Percentiles rank a stretch among this genome's conserved stretches.
Evolutionary conservation across 495 filamentous ascomycete genomes (phyloP).

Genomic region (Beverwykella pulmonaria): DNA sequence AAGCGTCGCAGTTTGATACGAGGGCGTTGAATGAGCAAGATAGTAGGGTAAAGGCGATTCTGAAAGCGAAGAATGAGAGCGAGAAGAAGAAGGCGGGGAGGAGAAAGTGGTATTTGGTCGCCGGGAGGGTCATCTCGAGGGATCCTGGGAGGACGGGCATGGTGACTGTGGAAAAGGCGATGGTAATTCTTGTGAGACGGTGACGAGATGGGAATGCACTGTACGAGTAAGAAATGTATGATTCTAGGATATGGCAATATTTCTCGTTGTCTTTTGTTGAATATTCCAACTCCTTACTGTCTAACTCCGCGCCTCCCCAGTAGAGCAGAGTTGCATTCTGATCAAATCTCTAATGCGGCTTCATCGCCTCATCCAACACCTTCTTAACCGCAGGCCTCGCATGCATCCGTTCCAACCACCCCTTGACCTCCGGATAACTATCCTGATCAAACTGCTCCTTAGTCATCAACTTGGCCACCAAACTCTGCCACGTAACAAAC

Average conservation of each 20-base stretch:
- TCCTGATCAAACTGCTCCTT: constrained; percentile 30
- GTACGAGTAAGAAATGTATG: no score
- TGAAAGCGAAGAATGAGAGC: constrained; percentile 17
- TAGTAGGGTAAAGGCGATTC: constrained; percentile 14
- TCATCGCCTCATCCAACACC: constrained; percentile 4
- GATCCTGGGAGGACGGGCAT: constrained; percentile 28
- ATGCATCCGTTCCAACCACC: constrained; percentile 42
- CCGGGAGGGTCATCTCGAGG: constrained; percentile 5
- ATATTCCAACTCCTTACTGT: no score
- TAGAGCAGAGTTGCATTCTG: no score
- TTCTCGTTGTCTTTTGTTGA: no score
- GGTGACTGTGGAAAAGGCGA: constrained; percentile 23
- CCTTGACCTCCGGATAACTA: constrained; percentile 39
- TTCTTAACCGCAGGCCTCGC: constrained; percentile 32
- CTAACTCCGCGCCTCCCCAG: not conserved
- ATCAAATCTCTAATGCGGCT: not conserved
- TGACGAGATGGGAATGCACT: not conserved
- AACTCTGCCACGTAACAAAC: constrained; percentile 58
- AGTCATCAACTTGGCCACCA: not conserved
- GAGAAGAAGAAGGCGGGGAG: constrained; percentile 18
- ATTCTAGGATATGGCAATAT: no score
- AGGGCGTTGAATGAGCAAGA: constrained; percentile 5
- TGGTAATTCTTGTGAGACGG: constrained; percentile 21
- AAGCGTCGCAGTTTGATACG: constrained; percentile 5
- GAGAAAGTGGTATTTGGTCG: constrained; percentile 23